A percentile compares a stretch with the other conserved stretches of the same genome.
Conservation (phyloP, 2,329 filamentous ascomycete species). For the Alternaria brassicae region DNA sequence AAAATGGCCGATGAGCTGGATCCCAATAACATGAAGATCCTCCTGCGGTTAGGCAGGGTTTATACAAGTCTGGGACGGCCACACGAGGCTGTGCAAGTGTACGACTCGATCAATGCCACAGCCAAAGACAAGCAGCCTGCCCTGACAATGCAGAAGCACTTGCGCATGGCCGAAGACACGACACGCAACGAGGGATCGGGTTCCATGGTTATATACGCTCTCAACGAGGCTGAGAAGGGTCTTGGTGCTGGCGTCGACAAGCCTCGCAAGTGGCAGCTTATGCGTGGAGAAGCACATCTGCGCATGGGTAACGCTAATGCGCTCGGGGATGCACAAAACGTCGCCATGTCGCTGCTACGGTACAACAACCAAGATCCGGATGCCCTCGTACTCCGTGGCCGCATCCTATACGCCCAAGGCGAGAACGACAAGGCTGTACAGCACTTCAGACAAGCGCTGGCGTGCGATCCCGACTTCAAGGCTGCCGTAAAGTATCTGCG, state of each 20-base stretch:
- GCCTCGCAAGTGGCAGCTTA: slow-evolving; percentile 91
- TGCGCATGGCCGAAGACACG: slow-evolving; percentile 79
- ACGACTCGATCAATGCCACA: slow-evolving; percentile 79
- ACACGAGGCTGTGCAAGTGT: slow-evolving; percentile 83
- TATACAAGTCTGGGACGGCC: slow-evolving; percentile 87
- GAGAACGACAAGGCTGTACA: slow-evolving; percentile 95
- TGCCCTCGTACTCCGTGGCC: slow-evolving; percentile 85
- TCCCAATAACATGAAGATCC: slow-evolving; percentile 83
- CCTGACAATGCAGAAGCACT: slow-evolving; percentile 81
- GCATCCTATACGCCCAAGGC: slow-evolving; percentile 86
- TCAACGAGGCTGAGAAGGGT: slow-evolving; percentile 86
- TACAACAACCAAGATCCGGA: slow-evolving; percentile 92
- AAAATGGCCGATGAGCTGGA: slow-evolving; percentile 82
- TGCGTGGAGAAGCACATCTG: slow-evolving; percentile 89
- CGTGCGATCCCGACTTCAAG: slow-evolving; percentile 89
- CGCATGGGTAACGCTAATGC: slow-evolving; percentile 92
- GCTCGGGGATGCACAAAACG: slow-evolving; percentile 88
- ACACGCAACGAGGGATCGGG: slow-evolving; percentile 77
- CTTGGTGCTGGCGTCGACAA: slow-evolving; percentile 77
- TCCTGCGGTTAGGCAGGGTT: slow-evolving; percentile 86
- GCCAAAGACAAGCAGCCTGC: slow-evolving; percentile 86
- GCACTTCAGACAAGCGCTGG: slow-evolving; percentile 88
- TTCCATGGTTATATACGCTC: slow-evolving; percentile 89
- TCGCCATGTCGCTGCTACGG: slow-evolving; percentile 86
- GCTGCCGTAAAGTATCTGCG: slow-evolving; percentile 88